Percentiles rank a stretch among this genome's conserved stretches.
phyloP scores from a whole-genome alignment of 768 basidiomycete species.

The Lentinus brumalis region DNA sequence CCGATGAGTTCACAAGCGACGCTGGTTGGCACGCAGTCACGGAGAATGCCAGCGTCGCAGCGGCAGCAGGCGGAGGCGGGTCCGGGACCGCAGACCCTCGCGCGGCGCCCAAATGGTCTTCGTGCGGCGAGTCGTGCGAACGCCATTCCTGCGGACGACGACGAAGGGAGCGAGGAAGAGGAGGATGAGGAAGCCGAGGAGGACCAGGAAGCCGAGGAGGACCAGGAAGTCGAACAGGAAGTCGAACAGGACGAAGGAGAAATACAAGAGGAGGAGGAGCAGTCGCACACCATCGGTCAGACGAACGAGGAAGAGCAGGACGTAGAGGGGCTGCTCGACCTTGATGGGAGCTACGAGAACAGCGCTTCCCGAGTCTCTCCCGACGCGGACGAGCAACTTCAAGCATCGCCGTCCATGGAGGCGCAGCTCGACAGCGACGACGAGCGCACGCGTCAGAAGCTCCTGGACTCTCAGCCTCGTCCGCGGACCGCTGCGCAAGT shows the following conservation, averaged over 20 bases:
- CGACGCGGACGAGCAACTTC: not conserved
- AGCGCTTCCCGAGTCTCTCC: not conserved
- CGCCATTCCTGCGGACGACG: not conserved
- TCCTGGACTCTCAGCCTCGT: not conserved
- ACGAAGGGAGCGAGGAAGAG: not conserved
- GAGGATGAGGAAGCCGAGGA: not conserved
- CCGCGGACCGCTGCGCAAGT: not conserved
- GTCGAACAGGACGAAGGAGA: not conserved
- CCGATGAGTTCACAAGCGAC: slow-evolving; percentile 19
- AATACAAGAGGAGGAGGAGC: not conserved
- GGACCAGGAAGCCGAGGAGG: not conserved
- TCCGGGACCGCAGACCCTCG: not conserved
- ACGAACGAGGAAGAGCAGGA: slow-evolving; percentile 15
- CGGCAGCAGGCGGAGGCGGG: not conserved
- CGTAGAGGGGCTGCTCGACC: slow-evolving; percentile 16
- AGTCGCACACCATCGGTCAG: not conserved
- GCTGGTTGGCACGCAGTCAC: slow-evolving; percentile 13
- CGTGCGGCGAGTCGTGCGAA: not conserved
- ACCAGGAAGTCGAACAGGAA: not conserved
- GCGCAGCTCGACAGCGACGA: slow-evolving; percentile 24
- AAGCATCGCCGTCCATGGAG: not conserved
- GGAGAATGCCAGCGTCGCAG: slow-evolving; percentile 2
- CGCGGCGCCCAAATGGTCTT: not conserved
- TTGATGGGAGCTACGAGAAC: not conserved
- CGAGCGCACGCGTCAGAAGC: slow-evolving; percentile 7